phyloP scores from a whole-genome alignment of 768 basidiomycete genomes.

The Rhodotorula kratochvilovae region DNA sequence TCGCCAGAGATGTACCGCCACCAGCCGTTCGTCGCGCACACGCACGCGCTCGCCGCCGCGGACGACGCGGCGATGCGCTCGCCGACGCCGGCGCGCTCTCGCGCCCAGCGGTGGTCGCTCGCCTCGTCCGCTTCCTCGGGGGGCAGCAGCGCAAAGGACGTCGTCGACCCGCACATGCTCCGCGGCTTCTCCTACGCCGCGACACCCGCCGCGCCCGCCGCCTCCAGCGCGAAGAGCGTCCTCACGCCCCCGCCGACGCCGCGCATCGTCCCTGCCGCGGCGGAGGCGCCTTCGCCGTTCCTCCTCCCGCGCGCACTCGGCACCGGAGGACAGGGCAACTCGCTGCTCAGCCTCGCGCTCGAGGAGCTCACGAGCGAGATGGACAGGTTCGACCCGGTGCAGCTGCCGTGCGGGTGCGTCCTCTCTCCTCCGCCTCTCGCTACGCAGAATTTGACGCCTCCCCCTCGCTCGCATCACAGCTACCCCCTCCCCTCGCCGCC shows the following conservation, averaged over 20 bases:
- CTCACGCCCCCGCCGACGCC: not conserved
- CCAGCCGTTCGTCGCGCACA: not conserved
- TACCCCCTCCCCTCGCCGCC: no score
- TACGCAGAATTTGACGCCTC: no score
- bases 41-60: not conserved
- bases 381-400: not conserved
- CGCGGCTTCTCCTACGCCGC: not conserved
- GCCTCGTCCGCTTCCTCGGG: no score
- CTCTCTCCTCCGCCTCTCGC: no score
- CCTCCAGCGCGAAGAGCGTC: not conserved
- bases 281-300: not conserved
- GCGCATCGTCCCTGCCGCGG: not conserved
- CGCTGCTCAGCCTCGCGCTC: not conserved
- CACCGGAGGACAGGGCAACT: no score
- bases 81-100: no score
- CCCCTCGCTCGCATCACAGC: no score
- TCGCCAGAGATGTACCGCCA: not conserved
- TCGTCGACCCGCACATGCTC: not conserved
- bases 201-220: not conserved
- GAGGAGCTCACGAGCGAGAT: not conserved
- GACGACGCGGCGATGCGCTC: not conserved
- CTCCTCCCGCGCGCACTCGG: not conserved
- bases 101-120: not conserved
- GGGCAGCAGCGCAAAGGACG: not conserved
- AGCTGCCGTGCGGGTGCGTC: not conserved